phyloP scores from a whole-genome alignment of 2,329 filamentous ascomycete genomes.

The Hypoxylon sp. region DNA sequence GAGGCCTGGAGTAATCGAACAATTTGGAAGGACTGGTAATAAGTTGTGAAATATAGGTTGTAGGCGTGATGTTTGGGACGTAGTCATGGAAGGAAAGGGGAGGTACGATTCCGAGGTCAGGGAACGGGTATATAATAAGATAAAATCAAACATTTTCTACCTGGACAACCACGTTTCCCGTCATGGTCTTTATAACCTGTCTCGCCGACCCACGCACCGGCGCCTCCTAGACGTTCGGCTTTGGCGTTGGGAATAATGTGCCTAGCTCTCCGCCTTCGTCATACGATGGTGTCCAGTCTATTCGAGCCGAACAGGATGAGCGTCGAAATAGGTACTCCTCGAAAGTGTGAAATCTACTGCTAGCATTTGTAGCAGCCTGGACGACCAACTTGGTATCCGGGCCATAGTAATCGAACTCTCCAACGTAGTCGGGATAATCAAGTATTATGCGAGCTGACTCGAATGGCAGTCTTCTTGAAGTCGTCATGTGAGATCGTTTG shows the following conservation, averaged over 20 bases:
- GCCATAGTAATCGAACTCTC: conserved; percentile 33
- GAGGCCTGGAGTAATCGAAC: conserved; percentile 36
- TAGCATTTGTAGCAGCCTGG: conserved; percentile 27
- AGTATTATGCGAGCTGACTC: conserved; percentile 17
- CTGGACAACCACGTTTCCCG: neutral
- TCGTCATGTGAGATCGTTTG: conserved; percentile 34
- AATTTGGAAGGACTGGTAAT: conserved; percentile 45
- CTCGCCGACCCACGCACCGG: neutral
- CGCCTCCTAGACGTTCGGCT: neutral
- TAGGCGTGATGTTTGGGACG: neutral
- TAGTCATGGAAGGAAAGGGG: neutral
- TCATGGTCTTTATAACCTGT: neutral
- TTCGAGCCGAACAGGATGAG: conserved; percentile 20
- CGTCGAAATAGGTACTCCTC: conserved; percentile 37
- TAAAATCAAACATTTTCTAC: neutral
- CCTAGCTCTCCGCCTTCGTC: neutral
- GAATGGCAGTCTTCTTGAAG: conserved; percentile 17
- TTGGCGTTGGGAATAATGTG: neutral
- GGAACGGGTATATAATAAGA: neutral
- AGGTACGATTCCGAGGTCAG: neutral
- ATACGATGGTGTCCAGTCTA: neutral
- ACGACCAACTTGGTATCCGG: conserved; percentile 18
- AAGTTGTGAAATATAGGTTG: neutral
- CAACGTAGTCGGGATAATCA: conserved; percentile 12
- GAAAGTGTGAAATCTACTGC: conserved; percentile 32